Evolutionary conservation across 768 basidiomycete genomes (phyloP).

Genomic region (Boletus sp.): DNA sequence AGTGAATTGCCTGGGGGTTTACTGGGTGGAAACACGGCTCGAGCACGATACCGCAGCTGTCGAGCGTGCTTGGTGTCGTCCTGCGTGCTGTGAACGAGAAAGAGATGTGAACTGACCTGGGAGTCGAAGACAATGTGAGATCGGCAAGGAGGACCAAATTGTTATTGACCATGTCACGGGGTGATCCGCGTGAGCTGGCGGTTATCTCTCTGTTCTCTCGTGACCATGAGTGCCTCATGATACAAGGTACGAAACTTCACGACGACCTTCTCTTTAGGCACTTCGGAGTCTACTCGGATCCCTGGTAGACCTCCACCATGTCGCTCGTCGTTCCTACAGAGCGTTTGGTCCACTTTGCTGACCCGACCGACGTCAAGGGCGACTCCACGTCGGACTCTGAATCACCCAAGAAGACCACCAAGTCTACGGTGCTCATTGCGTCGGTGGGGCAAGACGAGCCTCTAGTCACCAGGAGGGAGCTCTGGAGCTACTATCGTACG

Average conservation of each 20-base stretch:
- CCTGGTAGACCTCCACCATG: conserved; percentile 7
- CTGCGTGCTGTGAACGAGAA: too few relatives aligned
- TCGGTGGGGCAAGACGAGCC: conserved; percentile 55
- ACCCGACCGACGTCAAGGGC: conserved; percentile 9
- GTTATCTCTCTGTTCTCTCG: background rate
- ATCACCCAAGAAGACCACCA: conserved; percentile 5
- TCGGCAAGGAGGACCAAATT: too few relatives aligned
- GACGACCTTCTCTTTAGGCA: background rate
- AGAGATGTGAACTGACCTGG: too few relatives aligned
- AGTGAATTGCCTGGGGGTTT: too few relatives aligned
- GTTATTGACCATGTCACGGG: too few relatives aligned
- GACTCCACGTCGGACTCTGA: conserved; percentile 4
- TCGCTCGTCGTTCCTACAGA: conserved; percentile 7
- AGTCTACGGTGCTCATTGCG: conserved; percentile 36
- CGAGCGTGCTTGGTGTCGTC: too few relatives aligned
- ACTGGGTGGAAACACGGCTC: too few relatives aligned
- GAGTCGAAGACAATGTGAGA: too few relatives aligned
- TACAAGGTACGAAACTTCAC: background rate
- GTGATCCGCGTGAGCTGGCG: too few relatives aligned
- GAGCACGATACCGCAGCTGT: too few relatives aligned
- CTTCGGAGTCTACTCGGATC: background rate
- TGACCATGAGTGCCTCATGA: conserved; percentile 3
- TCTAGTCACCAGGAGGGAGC: conserved; percentile 65
- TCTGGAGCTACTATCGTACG: conserved; percentile 78
- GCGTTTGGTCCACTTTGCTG: background rate